These are phyloP conservation scores for Ramalina peruviana DNA, from an alignment of 495 filamentous ascomycete genomes.

Conservation along the genomic window DNA sequence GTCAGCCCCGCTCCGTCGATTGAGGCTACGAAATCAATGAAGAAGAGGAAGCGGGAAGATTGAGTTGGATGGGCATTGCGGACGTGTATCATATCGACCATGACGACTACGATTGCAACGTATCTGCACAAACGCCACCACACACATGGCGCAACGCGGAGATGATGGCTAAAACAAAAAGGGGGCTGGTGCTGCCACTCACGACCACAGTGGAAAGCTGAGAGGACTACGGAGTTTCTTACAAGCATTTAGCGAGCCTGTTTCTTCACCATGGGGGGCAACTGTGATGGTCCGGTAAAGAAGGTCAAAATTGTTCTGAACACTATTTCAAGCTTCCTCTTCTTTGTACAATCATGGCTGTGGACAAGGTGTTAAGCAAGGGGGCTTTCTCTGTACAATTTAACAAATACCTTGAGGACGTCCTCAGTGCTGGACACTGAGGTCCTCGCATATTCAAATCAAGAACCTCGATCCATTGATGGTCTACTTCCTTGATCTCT, in stretches of 20 bases:
- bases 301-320: too few species aligned
- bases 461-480: too few species aligned
- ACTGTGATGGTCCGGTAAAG: too few species aligned
- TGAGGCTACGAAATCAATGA: conserved; percentile 38
- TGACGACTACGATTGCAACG: conserved; percentile 13
- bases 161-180: conserved; percentile 1
- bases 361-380: not conserved
- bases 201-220: not conserved
- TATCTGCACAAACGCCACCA: not conserved
- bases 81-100: conserved; percentile 16
- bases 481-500: too few species aligned
- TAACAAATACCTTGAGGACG: not conserved
- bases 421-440: not conserved
- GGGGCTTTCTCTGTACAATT: not conserved
- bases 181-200: not conserved
- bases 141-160: not conserved
- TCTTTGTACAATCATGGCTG: not conserved
- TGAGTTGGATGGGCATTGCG: conserved; percentile 24
- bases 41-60: conserved; percentile 66
- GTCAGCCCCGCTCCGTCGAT: conserved; percentile 28
- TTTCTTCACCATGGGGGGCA: too few species aligned
- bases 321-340: not conserved
- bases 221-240: not conserved
- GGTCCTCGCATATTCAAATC: not conserved
- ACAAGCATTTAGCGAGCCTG: too few species aligned